Evolutionary conservation across 495 filamentous ascomycete species (phyloP), one percentile per base, ranked within the genome.

Genomic region (Penicillium flavigenum): DNA sequence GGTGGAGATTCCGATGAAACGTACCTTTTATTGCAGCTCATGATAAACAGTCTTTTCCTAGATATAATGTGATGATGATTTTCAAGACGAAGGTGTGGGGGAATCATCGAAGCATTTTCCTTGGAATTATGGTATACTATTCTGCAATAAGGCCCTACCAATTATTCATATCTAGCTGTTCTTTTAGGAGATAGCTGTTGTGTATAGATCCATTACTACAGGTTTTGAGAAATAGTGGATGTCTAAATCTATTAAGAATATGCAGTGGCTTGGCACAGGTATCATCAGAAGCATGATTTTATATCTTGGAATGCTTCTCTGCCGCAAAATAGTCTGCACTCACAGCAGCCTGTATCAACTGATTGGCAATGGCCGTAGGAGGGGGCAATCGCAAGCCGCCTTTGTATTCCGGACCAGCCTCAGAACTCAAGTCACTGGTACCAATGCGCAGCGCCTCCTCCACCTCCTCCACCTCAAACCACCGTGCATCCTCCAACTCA

Each of bases 401-500:
- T 59, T 85, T 86, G 64, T 94, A 93, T 19, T 81, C 89, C 34
- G 77, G 68, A 43, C 79, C 76, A 4, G 88, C 72, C 4, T 72
- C 69, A 32, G 89, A 86, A 17, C 89, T 86, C 59, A 96, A 66
- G 29, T 82, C 84, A 68, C 84, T 86, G 5, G 79, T 81, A 10
- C 86, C 86, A 50, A 72, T 72, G 42, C 68, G 63, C 63, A 92
- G 59, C 7, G 86, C 88, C 65, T 84, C 80, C 64, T 78, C 73
- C 14, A 89, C 81, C 65, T 79, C 75, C 20, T 73, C 69, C 45
- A 95, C 65, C 0, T 79, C 69, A 59, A 90, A 88, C 94, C 94
- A 98, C 68, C 82, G 85, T 7, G 95, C 95, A 76, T 90, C 85
- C 66, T 92, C 89, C 51, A 98, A 70, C 78, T 98, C 95, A 0